Percentiles rank a stretch among this genome's conserved stretches.
Evolutionary conservation across 1,284 basidiomycete species (phyloP).

Genomic region (Melampsora medusae): DNA sequence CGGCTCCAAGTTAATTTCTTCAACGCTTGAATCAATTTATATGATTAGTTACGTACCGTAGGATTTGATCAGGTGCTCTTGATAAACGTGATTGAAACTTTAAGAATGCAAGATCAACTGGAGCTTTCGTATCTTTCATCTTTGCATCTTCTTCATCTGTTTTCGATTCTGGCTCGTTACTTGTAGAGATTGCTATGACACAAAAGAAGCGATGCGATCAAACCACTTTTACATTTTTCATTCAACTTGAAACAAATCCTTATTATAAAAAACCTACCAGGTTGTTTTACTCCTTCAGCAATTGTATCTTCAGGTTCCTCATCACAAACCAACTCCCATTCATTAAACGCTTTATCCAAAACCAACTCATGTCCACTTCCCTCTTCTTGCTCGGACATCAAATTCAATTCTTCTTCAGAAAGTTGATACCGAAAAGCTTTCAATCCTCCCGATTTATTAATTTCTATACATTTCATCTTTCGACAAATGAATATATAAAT

Average conservation of each 20-base stretch:
- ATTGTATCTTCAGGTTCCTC: slow-evolving; percentile 13
- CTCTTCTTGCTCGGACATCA: not conserved
- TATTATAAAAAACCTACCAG: not conserved
- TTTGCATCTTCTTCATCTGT: slow-evolving; percentile 19
- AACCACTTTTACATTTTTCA: not conserved
- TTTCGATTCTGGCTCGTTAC: not conserved
- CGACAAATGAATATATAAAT: slow-evolving; percentile 44
- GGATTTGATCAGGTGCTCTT: slow-evolving; percentile 33
- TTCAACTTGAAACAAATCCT: not conserved
- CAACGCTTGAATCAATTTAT: not conserved
- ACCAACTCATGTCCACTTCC: not conserved
- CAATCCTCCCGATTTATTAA: not conserved
- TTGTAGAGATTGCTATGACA: not conserved
- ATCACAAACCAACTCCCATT: slow-evolving; percentile 44
- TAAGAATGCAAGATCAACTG: slow-evolving; percentile 36
- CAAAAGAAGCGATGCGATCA: not conserved
- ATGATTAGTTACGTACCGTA: slow-evolving; percentile 14
- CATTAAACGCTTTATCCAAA: not conserved
- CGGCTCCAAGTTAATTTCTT: not conserved
- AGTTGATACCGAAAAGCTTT: slow-evolving; percentile 41
- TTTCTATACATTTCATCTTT: slow-evolving; percentile 13
- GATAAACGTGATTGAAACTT: slow-evolving; percentile 31
- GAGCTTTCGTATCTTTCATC: slow-evolving; percentile 23
- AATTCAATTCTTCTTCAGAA: not conserved
- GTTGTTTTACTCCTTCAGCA: not conserved